phyloP scores from a whole-genome alignment of 2,329 filamentous ascomycete species.

The Beauveria sp. region DNA sequence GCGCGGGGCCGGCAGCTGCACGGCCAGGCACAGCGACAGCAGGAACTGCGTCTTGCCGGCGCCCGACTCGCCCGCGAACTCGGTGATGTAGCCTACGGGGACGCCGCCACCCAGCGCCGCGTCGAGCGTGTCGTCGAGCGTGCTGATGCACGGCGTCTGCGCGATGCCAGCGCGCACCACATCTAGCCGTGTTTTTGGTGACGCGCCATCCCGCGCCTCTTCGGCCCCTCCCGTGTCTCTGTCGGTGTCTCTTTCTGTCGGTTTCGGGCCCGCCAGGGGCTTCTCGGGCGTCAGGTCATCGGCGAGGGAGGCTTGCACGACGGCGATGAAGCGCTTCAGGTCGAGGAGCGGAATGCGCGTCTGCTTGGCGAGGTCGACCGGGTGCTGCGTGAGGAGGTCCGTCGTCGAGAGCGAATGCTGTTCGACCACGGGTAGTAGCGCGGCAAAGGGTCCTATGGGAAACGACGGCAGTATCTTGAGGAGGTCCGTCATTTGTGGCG shows the following conservation, averaged over 20 bases:
- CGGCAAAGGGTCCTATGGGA: conserved; percentile 59
- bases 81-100: conserved; percentile 72
- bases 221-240: neutral
- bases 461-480: conserved; percentile 75
- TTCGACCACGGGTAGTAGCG: conserved; percentile 74
- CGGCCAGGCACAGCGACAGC: conserved; percentile 72
- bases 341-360: conserved; percentile 76
- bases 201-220: neutral
- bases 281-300: conserved; percentile 39
- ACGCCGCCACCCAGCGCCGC: conserved; percentile 66
- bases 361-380: conserved; percentile 75
- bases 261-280: neutral
- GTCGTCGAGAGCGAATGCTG: conserved; percentile 67
- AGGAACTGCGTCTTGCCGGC: conserved; percentile 94
- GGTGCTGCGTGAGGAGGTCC: conserved; percentile 80
- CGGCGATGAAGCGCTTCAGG: conserved; percentile 63
- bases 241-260: neutral
- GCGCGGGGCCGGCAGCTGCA: conserved; percentile 68
- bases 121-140: conserved; percentile 69
- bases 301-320: conserved; percentile 60
- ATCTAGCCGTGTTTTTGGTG: too few species aligned
- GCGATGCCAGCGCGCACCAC: neutral
- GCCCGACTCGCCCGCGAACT: conserved; percentile 88
- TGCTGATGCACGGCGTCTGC: conserved; percentile 56
- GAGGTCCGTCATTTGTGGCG: conserved; percentile 70